Percentiles rank a stretch among this genome's conserved stretches.
Evolutionary conservation across 331 rosid species (phyloP).

Genomic region (Arachis monticola): DNA sequence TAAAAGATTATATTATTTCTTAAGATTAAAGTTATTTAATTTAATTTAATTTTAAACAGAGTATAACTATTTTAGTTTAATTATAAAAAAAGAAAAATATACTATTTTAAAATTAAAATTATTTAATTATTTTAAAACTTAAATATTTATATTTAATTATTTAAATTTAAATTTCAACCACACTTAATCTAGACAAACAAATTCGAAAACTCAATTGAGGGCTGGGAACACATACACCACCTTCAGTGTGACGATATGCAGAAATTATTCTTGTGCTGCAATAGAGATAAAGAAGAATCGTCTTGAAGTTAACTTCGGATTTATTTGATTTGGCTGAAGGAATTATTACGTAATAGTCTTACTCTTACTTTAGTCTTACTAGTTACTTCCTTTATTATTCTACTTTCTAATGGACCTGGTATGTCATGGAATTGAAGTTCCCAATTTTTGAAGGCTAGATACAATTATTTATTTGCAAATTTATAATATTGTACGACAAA

Average conservation of each 20-base stretch:
- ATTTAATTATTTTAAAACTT: no score
- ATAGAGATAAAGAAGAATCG: conserved; percentile 53
- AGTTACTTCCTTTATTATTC: not conserved
- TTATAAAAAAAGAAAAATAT: no score
- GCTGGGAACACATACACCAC: conserved; percentile 38
- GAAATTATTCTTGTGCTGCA: conserved; percentile 37
- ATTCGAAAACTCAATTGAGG: conserved; percentile 41
- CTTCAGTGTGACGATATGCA: conserved; percentile 26
- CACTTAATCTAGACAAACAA: no score
- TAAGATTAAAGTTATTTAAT: no score
- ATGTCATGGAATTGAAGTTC: conserved; percentile 11
- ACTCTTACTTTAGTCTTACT: not conserved
- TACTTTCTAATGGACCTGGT: conserved; percentile 23
- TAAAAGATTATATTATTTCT: no score
- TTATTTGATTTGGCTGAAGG: conserved; percentile 32
- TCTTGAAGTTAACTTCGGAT: conserved; percentile 26
- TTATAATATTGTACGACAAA: not conserved
- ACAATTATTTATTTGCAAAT: conserved; percentile 6
- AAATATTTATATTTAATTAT: no score
- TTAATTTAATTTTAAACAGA: no score
- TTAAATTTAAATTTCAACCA: no score
- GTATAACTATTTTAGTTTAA: no score
- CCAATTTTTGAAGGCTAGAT: conserved; percentile 31
- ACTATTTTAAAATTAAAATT: no score
- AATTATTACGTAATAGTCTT: conserved; percentile 15